Base-by-base conservation (phyloP, 345 rosid genomes). In the Salix viminalis region DNA sequence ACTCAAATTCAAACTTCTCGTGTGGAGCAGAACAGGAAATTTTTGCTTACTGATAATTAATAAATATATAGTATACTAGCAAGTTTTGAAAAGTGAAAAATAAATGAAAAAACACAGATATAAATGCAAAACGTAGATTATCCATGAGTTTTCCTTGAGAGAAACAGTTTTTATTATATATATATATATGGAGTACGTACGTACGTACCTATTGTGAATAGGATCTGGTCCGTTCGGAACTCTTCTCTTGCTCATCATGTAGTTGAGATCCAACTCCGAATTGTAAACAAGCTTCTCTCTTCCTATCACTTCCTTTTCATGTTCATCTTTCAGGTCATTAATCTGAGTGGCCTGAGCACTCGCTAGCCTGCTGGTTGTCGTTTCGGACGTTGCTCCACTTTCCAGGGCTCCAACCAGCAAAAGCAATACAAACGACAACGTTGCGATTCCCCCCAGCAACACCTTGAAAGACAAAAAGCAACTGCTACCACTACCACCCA, bases 171-270 rank as follows among this genome's bases (percentile, higher is more conserved):
- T 34, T 34, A 34, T 34, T 34, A 34, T 34, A 34, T 34, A 34
- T 34, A 34, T 34, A 34, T 34, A 34, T 9, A 23, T 21, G 62
- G 26, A 36, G 48, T 19, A 19, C 23, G 42, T 36, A 65, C 9
- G 76, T 77, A 65, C 9, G 76, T 77, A 92, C 99, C 99, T 93
- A 90, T 95, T 95, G 60, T 95, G 99, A 78, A 93, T 93, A 80
- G 99, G 99, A 86, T 95, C 99, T 6, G 98, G 92, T 64, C 98
- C 99, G 71, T 91, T 90, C 23, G 99, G 99, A 46, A 95, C 97
- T 86, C 85, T 84, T 86, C 99, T 85, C 76, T 89, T 91, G 92
- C 89, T 88, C 84, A 78, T 74, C 87, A 88, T 81, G 83, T 78
- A 89, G 83, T 88, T 86, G 78, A 88, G 81, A 79, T 89, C 89